phyloP scores from a whole-genome alignment of 2,329 filamentous ascomycete species.

The Neurospora sp. region DNA sequence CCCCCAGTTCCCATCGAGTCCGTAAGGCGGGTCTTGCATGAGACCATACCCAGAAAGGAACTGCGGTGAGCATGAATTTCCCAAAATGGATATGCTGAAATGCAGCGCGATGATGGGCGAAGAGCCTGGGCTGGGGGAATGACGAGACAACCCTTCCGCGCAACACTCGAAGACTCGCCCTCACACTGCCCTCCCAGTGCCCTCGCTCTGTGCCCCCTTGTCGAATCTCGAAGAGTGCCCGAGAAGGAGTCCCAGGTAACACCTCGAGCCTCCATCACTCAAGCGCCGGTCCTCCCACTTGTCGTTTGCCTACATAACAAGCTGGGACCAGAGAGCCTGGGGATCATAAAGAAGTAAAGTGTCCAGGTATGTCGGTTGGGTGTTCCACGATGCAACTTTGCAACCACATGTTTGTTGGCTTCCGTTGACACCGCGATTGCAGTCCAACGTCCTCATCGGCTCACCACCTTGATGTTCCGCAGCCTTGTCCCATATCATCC shows the following conservation, averaged over 20 bases:
- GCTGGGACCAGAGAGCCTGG: not conserved
- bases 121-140: not conserved
- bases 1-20: not conserved
- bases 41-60: slow-evolving; percentile 11
- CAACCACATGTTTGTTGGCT: not conserved
- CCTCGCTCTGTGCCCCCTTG: not conserved
- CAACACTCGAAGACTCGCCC: not conserved
- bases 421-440: not conserved
- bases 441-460: not conserved
- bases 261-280: not conserved
- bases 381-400: not conserved
- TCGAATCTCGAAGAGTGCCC: not conserved
- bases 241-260: not conserved
- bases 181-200: not conserved
- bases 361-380: not conserved
- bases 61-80: slow-evolving; percentile 7
- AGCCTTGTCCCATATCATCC: not conserved
- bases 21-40: not conserved
- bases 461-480: not conserved
- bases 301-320: not conserved
- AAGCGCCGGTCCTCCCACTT: not conserved
- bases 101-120: not conserved
- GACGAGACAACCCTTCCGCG: not conserved
- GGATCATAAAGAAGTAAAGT: not conserved
- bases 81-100: not conserved